These are phyloP conservation scores for Mycena floridula DNA, from an alignment of 768 basidiomycete genomes.

Conservation along the genomic window DNA sequence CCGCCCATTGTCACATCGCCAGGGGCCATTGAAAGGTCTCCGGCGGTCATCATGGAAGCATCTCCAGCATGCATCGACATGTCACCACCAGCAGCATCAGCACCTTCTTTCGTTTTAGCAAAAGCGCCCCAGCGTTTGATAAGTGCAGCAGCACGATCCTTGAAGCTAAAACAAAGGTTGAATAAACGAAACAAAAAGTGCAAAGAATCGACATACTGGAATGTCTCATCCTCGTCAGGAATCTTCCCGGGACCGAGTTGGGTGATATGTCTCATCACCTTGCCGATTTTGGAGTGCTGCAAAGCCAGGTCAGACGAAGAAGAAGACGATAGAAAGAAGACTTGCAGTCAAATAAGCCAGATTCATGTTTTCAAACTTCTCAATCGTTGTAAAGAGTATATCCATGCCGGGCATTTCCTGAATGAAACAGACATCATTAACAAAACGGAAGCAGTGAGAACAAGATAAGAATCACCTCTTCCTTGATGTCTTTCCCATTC, in stretches of 20 bases:
- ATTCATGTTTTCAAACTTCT: slow-evolving; percentile 70
- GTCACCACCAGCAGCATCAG: no score
- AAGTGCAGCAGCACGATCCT: no score
- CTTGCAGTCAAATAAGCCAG: slow-evolving; percentile 60
- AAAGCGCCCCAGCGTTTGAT: no score
- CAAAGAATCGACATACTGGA: no score
- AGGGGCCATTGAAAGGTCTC: no score
- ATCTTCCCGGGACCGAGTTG: slow-evolving; percentile 47
- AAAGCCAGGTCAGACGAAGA: slow-evolving; percentile 1
- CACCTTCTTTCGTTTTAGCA: no score
- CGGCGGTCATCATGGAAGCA: no score
- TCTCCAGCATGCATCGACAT: no score
- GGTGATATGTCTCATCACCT: slow-evolving; percentile 86
- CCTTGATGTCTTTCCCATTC: slow-evolving; percentile 56
- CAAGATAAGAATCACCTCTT: slow-evolving; percentile 42
- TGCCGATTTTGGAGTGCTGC: slow-evolving; percentile 77
- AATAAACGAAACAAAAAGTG: no score
- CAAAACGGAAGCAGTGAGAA: slow-evolving; percentile 1
- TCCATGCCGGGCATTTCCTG: slow-evolving; percentile 79
- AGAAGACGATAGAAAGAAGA: slow-evolving; percentile 3
- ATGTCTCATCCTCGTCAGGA: no score
- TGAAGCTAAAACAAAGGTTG: no score
- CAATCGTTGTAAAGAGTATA: slow-evolving; percentile 68
- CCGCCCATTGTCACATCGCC: no score
- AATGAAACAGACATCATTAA: slow-evolving; percentile 3